These are phyloP conservation scores for Aspergillus avenaceus DNA, from an alignment of 495 filamentous ascomycete genomes.

Conservation along the genomic window DNA sequence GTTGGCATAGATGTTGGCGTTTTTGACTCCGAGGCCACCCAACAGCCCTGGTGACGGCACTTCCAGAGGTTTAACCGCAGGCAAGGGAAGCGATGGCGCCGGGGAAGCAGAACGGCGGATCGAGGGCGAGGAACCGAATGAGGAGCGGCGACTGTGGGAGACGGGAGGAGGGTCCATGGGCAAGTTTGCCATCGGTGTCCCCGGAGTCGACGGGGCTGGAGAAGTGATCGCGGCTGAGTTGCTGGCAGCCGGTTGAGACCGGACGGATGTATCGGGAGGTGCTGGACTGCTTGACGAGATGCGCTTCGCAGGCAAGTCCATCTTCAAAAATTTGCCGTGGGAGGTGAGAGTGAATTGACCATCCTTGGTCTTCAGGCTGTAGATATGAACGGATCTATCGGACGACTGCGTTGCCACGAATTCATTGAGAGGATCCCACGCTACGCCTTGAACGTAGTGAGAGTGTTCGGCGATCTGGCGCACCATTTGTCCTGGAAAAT, in stretches of 20 bases:
- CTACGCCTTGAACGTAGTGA: conserved; percentile 97
- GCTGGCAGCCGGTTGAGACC: conserved; percentile 54
- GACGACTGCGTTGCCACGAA: conserved; percentile 98
- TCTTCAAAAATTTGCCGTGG: conserved; percentile 71
- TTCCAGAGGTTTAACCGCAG: conserved; percentile 94
- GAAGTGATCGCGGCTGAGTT: conserved; percentile 64
- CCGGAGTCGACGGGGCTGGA: conserved; percentile 84
- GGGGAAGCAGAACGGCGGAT: conserved; percentile 88
- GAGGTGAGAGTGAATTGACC: conserved; percentile 87
- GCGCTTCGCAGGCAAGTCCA: conserved; percentile 85
- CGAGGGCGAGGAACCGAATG: conserved; percentile 84
- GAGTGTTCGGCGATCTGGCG: conserved; percentile 98
- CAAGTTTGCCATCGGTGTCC: conserved; percentile 86
- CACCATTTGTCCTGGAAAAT: conserved; percentile 69
- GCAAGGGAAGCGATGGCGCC: conserved; percentile 90
- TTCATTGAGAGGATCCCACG: conserved; percentile 98
- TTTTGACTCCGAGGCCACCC: conserved; percentile 64
- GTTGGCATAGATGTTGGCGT: conserved; percentile 91
- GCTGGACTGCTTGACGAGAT: conserved; percentile 92
- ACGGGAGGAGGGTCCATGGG: conserved; percentile 97
- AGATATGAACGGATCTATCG: conserved; percentile 95
- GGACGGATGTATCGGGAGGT: conserved; percentile 67
- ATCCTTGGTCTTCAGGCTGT: conserved; percentile 92
- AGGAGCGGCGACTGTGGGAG: conserved; percentile 88
- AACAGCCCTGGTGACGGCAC: conserved; percentile 68